Evolutionary conservation across 768 basidiomycete species (phyloP).

Genomic region (Leccinum barrowsii): DNA sequence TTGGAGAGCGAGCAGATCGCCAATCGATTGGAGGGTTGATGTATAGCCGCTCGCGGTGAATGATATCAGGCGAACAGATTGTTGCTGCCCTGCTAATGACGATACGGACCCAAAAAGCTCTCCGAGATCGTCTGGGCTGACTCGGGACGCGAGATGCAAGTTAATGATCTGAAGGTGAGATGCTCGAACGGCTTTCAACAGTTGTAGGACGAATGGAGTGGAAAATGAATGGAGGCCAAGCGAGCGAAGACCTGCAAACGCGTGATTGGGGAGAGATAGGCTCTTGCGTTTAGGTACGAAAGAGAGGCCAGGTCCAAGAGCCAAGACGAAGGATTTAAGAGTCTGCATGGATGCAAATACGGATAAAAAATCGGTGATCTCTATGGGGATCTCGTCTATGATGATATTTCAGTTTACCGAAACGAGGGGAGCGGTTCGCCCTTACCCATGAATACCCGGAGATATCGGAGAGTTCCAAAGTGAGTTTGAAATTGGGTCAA

Average conservation of each 20-base stretch:
- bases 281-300: slow-evolving; percentile 11
- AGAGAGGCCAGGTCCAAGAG: slow-evolving; percentile 9
- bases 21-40: slow-evolving; percentile 10
- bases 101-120: slow-evolving; percentile 5
- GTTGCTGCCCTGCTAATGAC: slow-evolving; percentile 8
- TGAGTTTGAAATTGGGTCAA: slow-evolving; percentile 8
- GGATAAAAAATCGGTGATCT: slow-evolving; percentile 15
- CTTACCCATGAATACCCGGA: slow-evolving; percentile 19
- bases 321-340: slow-evolving; percentile 19
- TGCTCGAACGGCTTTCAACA: slow-evolving; percentile 7
- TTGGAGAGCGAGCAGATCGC: slow-evolving; percentile 2
- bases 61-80: slow-evolving; percentile 7
- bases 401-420: background rate
- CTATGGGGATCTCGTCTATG: slow-evolving; percentile 11
- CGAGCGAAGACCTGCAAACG: slow-evolving; percentile 9
- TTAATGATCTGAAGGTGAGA: slow-evolving; percentile 15
- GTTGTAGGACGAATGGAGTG: background rate
- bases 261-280: background rate
- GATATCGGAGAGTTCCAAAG: slow-evolving; percentile 11
- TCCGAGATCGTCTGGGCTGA: slow-evolving; percentile 4
- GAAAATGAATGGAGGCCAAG: slow-evolving; percentile 17
- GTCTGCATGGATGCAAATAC: slow-evolving; percentile 10
- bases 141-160: slow-evolving; percentile 12
- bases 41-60: slow-evolving; percentile 12
- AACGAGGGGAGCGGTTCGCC: background rate